phyloP scores from a whole-genome alignment of 306 rosid species.

The Cucurbita maxima region DNA sequence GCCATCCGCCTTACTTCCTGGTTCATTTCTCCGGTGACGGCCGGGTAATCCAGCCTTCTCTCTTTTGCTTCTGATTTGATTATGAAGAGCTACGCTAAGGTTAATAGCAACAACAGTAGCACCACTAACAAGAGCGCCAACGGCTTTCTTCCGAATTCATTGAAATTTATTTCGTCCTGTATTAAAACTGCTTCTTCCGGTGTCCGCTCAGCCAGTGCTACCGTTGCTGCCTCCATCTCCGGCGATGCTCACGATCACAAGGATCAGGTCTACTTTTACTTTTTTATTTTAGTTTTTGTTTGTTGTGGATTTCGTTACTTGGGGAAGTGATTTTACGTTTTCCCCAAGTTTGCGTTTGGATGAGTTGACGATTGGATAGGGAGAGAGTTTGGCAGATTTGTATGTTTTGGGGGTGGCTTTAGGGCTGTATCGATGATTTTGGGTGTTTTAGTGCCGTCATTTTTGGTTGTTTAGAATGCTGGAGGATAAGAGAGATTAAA shows the following conservation, averaged over 20 bases:
- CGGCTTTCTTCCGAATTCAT: slow-evolving; percentile 70
- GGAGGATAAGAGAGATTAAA: not conserved
- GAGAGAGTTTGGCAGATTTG: not conserved
- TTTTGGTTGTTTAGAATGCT: not conserved
- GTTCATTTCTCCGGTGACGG: slow-evolving; percentile 34
- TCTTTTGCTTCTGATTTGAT: slow-evolving; percentile 3
- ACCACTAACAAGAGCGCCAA: slow-evolving; percentile 11
- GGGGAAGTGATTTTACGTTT: not conserved
- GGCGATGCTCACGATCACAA: slow-evolving; percentile 44
- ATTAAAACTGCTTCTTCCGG: slow-evolving; percentile 87
- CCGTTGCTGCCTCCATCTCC: slow-evolving; percentile 75
- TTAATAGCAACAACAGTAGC: slow-evolving; percentile 25
- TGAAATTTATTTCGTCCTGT: slow-evolving; percentile 83
- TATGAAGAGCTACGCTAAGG: slow-evolving; percentile 67
- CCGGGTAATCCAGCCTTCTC: slow-evolving; percentile 21
- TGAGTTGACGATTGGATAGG: not conserved
- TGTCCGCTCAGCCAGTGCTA: slow-evolving; percentile 65
- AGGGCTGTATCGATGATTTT: not conserved
- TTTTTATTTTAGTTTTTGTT: not conserved
- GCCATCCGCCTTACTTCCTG: slow-evolving; percentile 13
- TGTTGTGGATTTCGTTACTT: not conserved
- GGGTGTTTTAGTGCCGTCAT: not conserved
- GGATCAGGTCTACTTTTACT: slow-evolving; percentile 47
- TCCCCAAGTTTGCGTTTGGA: not conserved
- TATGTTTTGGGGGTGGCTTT: not conserved